Percentiles rank a stretch among this genome's conserved stretches.
Conservation (phyloP, 208 protist species). For the Trypanosoma congolense region DNA sequence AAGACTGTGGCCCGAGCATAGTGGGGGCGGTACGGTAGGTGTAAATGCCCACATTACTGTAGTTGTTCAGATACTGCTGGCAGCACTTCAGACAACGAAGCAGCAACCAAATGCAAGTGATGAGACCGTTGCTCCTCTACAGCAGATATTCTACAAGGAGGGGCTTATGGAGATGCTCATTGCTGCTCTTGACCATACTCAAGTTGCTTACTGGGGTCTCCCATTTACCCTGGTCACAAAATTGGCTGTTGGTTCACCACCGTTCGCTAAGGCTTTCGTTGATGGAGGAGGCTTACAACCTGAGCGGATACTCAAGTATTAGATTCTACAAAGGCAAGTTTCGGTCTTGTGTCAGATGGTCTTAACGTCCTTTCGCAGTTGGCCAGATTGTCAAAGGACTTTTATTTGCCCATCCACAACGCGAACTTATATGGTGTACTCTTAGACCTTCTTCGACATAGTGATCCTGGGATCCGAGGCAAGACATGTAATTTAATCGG, state of each 20-base stretch:
- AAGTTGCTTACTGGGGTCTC: slow-evolving; percentile 73
- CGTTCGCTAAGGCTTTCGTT: slow-evolving; percentile 84
- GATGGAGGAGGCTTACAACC: slow-evolving; percentile 80
- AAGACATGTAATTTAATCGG: slow-evolving; percentile 94
- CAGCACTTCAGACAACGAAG: slow-evolving; percentile 43
- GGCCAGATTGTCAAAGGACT: slow-evolving; percentile 78
- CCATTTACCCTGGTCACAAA: slow-evolving; percentile 83
- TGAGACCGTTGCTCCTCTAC: slow-evolving; percentile 49
- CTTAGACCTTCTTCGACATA: slow-evolving; percentile 53
- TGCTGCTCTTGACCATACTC: slow-evolving; percentile 71
- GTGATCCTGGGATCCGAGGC: slow-evolving; percentile 71
- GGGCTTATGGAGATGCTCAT: slow-evolving; percentile 76
- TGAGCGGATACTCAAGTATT: slow-evolving; percentile 67
- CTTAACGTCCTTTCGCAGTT: slow-evolving; percentile 91
- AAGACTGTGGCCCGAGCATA: slow-evolving; percentile 72
- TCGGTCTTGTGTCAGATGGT: slow-evolving; percentile 72
- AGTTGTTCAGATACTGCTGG: slow-evolving; percentile 68
- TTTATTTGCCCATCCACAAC: slow-evolving; percentile 82
- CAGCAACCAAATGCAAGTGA: slow-evolving; percentile 43
- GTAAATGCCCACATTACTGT: slow-evolving; percentile 81
- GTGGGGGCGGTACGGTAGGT: slow-evolving; percentile 72
- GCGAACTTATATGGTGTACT: slow-evolving; percentile 75
- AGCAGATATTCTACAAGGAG: slow-evolving; percentile 75
- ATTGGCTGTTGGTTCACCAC: slow-evolving; percentile 61
- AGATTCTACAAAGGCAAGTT: slow-evolving; percentile 66